phyloP scores from a whole-genome alignment of 768 basidiomycete species.

The Paxillus involutus region DNA sequence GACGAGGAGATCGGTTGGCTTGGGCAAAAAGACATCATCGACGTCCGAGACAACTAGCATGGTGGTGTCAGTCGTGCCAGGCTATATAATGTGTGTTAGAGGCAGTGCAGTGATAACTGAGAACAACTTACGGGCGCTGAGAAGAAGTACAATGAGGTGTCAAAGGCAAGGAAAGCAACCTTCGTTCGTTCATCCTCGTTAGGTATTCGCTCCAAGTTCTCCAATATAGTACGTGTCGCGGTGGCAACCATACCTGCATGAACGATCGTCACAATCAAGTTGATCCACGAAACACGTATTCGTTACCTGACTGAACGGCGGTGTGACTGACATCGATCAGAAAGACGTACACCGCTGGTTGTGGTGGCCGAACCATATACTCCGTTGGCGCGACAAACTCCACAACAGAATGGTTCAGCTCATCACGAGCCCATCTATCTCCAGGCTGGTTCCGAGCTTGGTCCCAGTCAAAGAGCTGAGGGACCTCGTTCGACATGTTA shows the following conservation, averaged over 20 bases:
- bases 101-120: neutral
- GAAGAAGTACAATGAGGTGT: constrained; percentile 94
- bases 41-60: constrained; percentile 99
- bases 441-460: constrained; percentile 90
- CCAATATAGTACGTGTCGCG: constrained; percentile 93
- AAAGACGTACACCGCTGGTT: constrained; percentile 96
- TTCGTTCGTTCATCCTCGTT: constrained; percentile 94
- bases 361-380: constrained; percentile 99
- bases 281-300: neutral
- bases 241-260: constrained; percentile 92
- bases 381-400: constrained; percentile 98
- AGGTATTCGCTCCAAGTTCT: constrained; percentile 92
- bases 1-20: constrained; percentile 94
- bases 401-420: constrained; percentile 91
- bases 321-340: constrained; percentile 94
- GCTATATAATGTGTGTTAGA: constrained; percentile 33
- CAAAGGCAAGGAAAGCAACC: constrained; percentile 89
- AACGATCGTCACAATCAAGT: neutral
- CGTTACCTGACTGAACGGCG: constrained; percentile 83
- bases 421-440: constrained; percentile 91
- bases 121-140: constrained; percentile 62
- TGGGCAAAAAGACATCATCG: constrained; percentile 96
- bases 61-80: constrained; percentile 72
- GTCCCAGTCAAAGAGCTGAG: constrained; percentile 98
- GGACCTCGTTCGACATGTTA: constrained; percentile 96